Conservation (phyloP, 2,329 filamentous ascomycete genomes). For the Trichoderma harzianum region DNA sequence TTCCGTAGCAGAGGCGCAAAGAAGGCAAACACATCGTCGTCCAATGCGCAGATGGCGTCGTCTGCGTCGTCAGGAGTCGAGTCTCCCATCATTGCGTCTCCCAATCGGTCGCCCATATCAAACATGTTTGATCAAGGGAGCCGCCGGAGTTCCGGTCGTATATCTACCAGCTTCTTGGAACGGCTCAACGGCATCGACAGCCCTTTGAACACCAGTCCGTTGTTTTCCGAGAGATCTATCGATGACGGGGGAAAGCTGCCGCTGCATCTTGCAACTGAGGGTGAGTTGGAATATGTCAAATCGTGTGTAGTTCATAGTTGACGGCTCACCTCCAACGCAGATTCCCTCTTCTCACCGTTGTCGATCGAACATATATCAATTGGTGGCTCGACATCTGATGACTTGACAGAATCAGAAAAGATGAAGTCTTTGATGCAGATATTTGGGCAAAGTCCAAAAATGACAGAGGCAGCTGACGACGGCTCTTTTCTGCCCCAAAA, state of each 20-base stretch:
- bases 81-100: conserved; percentile 28
- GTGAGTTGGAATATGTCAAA: neutral
- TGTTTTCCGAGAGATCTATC: neutral
- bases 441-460: neutral
- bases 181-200: neutral
- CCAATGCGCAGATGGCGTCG: conserved; percentile 21
- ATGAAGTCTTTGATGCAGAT: conserved; percentile 17
- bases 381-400: neutral
- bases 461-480: neutral
- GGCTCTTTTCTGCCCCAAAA: neutral
- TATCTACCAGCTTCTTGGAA: conserved; percentile 12
- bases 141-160: conserved; percentile 25
- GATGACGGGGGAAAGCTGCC: neutral
- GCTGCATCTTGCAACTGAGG: neutral
- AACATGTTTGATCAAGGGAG: conserved; percentile 26
- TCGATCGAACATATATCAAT: neutral
- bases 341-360: neutral
- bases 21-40: conserved; percentile 23
- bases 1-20: conserved; percentile 39
- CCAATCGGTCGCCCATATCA: conserved; percentile 26
- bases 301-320: neutral
- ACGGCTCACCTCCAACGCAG: neutral
- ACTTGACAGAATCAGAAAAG: conserved; percentile 15
- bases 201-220: neutral
- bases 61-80: conserved; percentile 25